Evolutionary conservation across 2,329 filamentous ascomycete species (phyloP).

Genomic region (Beauveria australis): DNA sequence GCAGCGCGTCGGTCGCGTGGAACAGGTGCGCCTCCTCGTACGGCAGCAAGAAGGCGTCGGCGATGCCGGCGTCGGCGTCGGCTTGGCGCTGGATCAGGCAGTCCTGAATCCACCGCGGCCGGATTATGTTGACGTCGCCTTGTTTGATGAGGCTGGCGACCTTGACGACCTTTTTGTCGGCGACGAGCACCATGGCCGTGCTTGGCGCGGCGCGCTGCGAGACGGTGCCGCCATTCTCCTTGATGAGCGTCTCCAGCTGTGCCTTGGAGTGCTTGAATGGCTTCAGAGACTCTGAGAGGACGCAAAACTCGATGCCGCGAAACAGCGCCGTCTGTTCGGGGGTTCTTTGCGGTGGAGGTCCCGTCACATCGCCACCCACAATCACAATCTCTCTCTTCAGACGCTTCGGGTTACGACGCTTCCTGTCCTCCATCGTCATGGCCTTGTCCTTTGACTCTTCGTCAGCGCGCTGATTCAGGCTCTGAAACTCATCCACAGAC

Average conservation of each 20-base stretch:
- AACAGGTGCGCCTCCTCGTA: conserved; percentile 61
- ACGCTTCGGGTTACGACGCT: conserved; percentile 44
- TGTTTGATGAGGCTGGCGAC: conserved; percentile 74
- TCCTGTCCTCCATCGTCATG: conserved; percentile 68
- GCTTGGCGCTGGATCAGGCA: conserved; percentile 51
- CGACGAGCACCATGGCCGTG: conserved; percentile 61
- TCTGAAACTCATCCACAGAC: conserved; percentile 67
- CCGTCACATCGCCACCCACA: conserved; percentile 53
- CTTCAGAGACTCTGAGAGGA: conserved; percentile 66
- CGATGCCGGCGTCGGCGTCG: conserved; percentile 13
- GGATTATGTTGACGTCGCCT: conserved; percentile 63
- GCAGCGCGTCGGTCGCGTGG: conserved; percentile 51
- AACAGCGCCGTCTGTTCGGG: conserved; percentile 57
- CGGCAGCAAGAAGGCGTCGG: conserved; percentile 54
- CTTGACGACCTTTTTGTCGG: conserved; percentile 73
- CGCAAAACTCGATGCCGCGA: conserved; percentile 67
- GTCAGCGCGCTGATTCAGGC: conserved; percentile 61
- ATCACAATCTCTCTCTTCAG: conserved; percentile 64
- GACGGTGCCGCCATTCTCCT: conserved; percentile 71
- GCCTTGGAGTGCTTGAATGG: conserved; percentile 68
- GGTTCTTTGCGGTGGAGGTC: conserved; percentile 38
- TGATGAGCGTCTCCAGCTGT: conserved; percentile 73
- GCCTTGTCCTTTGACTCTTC: conserved; percentile 64
- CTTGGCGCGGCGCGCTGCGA: conserved; percentile 62
- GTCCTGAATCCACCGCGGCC: conserved; percentile 75